Evolutionary conservation across 768 basidiomycete species (phyloP), one percentile per base, ranked within the genome.

Genomic region (Russula sp.): DNA sequence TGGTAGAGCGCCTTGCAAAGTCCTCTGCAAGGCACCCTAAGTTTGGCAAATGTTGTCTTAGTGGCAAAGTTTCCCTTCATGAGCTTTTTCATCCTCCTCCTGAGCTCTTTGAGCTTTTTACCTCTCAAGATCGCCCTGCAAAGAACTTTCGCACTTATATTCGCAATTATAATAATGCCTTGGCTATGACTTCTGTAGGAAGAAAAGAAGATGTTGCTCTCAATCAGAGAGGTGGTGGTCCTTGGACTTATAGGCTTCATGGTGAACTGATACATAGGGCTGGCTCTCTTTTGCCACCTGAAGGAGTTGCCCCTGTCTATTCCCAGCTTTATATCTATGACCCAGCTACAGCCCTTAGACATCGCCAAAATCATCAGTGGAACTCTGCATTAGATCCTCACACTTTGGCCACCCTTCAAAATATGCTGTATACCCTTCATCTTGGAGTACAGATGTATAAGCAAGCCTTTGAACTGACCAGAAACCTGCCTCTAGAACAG

Each of bases 321-420:
- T 18, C 18, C 1, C 76, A 80, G 18, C 32, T 50, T 0, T 50
- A 50, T 16, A n/a, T 50, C 14, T 11, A 35, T 47, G 22, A 47
- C 25, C 10, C 46, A 5, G 22, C 6, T 9, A 38, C 36, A 9
- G 36, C 25, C 25, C 25, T 29, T 3, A 29, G 1, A 29, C 25
- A 29, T 29, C 25, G 25, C 25, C 25, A 29, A 7, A 1, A 38
- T 9, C 29, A 3, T 1, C 4, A 13, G 20, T 22, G 8, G n/a
- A 22, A 46, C 7, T 10, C 45, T 7, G 10, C 0, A 2, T 22
- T 46, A 11, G 45, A 46, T 22, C 20, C 7, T 2, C 5, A 5
- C 2, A 29, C 20, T 5, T 5, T 47, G 46, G 1, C 9, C 13
- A 38, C 36, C 13, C 36, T 38, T 1, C 25, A 29, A 29, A 29